Percentiles rank a stretch among this genome's conserved stretches.
phyloP scores from a whole-genome alignment of 1,284 basidiomycete species.

The Puccinia polysora region DNA sequence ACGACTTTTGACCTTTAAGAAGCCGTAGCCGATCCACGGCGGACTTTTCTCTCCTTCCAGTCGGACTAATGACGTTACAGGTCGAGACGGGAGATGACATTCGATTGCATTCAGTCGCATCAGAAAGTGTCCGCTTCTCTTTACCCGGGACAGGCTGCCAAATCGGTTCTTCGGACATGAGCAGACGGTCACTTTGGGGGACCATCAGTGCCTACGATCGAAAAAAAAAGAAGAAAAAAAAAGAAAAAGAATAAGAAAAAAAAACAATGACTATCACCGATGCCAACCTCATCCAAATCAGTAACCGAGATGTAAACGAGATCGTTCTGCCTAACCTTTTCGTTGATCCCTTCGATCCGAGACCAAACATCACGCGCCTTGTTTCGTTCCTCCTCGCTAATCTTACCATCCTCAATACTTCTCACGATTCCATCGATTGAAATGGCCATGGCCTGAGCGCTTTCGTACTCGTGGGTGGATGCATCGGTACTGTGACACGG shows the following conservation, averaged over 20 bases:
- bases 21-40: conserved; percentile 41
- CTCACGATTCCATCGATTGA: conserved; percentile 93
- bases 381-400: conserved; percentile 88
- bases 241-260: too few relatives aligned
- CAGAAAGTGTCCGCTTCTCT: conserved; percentile 37
- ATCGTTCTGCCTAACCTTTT: too few relatives aligned
- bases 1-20: conserved; percentile 46
- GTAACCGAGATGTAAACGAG: too few relatives aligned
- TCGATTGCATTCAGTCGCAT: conserved; percentile 20
- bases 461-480: conserved; percentile 93
- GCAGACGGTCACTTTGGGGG: conserved; percentile 77
- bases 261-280: too few relatives aligned
- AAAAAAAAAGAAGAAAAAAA: neutral
- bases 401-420: conserved; percentile 95
- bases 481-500: conserved; percentile 70
- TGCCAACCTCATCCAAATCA: too few relatives aligned
- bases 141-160: conserved; percentile 39
- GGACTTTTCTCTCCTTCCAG: conserved; percentile 24
- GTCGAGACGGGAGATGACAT: neutral
- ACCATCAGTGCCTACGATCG: conserved; percentile 62
- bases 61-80: neutral
- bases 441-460: conserved; percentile 89
- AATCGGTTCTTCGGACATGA: conserved; percentile 71
- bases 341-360: conserved; percentile 87
- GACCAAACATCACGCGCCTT: conserved; percentile 89